Conservation (phyloP, 352 stramenopile species). For the Globisporangium splendens region DNA sequence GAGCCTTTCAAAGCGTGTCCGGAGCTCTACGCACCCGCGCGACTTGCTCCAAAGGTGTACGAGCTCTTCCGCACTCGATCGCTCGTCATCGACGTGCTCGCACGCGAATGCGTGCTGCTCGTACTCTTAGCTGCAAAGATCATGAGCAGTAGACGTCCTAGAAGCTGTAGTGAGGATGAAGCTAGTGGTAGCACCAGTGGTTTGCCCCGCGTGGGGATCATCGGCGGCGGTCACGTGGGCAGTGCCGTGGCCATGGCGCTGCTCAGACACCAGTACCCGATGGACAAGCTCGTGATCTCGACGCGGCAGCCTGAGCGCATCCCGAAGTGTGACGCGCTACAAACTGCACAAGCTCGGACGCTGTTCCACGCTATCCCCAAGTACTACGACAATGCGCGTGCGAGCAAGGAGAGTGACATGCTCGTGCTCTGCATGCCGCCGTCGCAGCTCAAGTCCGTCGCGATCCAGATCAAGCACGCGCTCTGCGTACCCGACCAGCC, state of each 20-base stretch:
- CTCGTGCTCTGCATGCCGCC: constrained; percentile 63
- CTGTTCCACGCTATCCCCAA: constrained; percentile 37
- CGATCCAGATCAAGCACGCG: constrained; percentile 62
- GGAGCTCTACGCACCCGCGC: constrained; percentile 9
- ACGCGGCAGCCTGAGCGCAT: constrained; percentile 56
- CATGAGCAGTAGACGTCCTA: neutral
- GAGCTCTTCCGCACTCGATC: constrained; percentile 6
- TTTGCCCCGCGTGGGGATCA: constrained; percentile 38
- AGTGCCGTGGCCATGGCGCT: constrained; percentile 45
- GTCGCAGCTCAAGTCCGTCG: constrained; percentile 63
- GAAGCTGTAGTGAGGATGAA: neutral
- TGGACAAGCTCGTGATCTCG: constrained; percentile 35
- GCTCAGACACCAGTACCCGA: constrained; percentile 35
- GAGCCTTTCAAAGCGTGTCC: constrained; percentile 8
- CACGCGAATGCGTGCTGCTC: constrained; percentile 13
- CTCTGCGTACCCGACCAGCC: constrained; percentile 23
- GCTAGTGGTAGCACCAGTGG: neutral
- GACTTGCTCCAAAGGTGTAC: constrained; percentile 3
- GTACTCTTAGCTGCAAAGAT: constrained; percentile 5
- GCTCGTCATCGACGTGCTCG: constrained; percentile 10
- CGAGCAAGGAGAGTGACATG: constrained; percentile 49
- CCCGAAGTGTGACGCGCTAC: constrained; percentile 34
- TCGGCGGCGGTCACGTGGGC: constrained; percentile 57
- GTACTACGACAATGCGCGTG: constrained; percentile 57
- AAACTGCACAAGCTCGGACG: constrained; percentile 15